Evolutionary conservation across 495 filamentous ascomycete genomes (phyloP), one percentile per base, ranked within the genome.

Genomic region (Massariosphaeria phaeospora): DNA sequence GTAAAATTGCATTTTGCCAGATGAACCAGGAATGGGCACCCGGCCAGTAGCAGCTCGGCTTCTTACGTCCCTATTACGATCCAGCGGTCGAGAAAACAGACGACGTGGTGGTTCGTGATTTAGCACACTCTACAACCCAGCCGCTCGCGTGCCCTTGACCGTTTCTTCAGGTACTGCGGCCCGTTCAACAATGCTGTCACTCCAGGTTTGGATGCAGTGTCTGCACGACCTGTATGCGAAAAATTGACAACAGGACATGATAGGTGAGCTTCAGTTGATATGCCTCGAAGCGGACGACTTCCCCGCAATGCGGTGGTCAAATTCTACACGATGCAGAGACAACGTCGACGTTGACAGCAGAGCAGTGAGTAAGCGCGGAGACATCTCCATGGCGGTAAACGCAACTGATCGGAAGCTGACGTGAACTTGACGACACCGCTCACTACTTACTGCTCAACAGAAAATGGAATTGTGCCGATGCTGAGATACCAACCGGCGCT

Each of bases 41-140:
- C 26, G 29, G 23, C 48, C 48, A 40, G 26, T 45, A 42, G 42
- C 15, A 15, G 26, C 26, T 30, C 49, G 33, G 41, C 17, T 21
- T 41, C 25, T 24, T 26, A 23, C 40, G 25, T 47, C 9, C 9
- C 24, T 7, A 25, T 21, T 30, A 7, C n/a, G 30, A 33, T 7
- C 21, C 20, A 44, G 44, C 49, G 23, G 45, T 61, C 57, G 8
- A 36, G 42, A 41, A 56, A 26, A 30, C 51, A 23, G n/a, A n/a
- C 51, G 18, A 61, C 57, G 57, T 61, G 57, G 49, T 55, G 48
- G 15, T 33, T 47, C 34, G 21, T 55, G 45, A 61, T 56, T 61
- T 41, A 61, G 38, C 38, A 43, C 12, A 21, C 2, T n/a, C n/a
- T n/a, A n/a, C n/a, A n/a, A n/a, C n/a, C n/a, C n/a, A n/a, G n/a